A percentile compares a stretch with the other conserved stretches of the same genome.
phyloP scores from a whole-genome alignment of 192 early-diverging fungal species.

The Coemansia biformis region DNA sequence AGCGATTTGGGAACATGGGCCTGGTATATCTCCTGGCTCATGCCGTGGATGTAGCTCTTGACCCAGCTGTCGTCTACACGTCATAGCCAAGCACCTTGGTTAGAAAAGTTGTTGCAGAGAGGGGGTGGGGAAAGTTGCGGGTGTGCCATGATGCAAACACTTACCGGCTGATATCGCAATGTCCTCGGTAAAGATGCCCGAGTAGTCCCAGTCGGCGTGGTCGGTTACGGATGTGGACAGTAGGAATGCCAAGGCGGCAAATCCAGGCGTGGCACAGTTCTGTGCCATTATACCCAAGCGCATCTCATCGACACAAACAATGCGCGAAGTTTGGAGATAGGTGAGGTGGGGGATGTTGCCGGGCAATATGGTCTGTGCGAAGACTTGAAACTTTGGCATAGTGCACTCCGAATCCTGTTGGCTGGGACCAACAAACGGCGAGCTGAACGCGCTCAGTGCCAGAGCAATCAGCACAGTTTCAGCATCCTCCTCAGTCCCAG shows the following conservation, averaged over 20 bases:
- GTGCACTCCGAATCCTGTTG: neutral
- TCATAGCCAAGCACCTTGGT: no score
- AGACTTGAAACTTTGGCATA: conserved; percentile 26
- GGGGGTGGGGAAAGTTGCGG: no score
- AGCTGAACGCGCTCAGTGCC: conserved; percentile 35
- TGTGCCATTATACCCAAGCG: conserved; percentile 52
- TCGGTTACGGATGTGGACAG: conserved; percentile 39
- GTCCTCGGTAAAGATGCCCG: conserved; percentile 24
- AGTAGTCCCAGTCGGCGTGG: conserved; percentile 27
- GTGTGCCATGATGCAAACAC: no score
- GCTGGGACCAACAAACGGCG: neutral
- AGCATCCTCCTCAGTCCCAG: conserved; percentile 39
- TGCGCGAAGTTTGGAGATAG: conserved; percentile 33
- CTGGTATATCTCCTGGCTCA: conserved; percentile 52
- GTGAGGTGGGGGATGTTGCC: conserved; percentile 35
- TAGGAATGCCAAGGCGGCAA: conserved; percentile 42
- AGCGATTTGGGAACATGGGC: conserved; percentile 33
- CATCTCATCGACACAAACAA: conserved; percentile 47
- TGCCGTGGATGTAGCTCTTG: conserved; percentile 44
- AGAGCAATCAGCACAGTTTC: conserved; percentile 39
- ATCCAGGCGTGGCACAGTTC: conserved; percentile 46
- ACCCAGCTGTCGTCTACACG: conserved; percentile 45
- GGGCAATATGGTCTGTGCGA: conserved; percentile 40
- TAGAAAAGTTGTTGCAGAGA: no score
- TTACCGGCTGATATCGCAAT: conserved; percentile 37